These are phyloP conservation scores for Fraxinus floribunda DNA, from an alignment of 305 asterid genomes.

Conservation along the genomic window DNA sequence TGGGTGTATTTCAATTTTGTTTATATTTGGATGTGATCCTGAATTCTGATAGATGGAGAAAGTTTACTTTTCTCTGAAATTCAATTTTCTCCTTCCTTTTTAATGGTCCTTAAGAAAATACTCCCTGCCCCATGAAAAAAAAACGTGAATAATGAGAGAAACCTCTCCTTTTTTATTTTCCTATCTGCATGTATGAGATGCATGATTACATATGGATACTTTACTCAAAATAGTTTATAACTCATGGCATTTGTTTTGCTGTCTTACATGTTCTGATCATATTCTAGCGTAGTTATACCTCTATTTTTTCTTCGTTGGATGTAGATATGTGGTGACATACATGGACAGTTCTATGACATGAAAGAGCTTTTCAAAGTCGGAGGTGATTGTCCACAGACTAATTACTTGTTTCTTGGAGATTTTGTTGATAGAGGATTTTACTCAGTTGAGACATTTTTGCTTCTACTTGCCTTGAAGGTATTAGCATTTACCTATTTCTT, in stretches of 20 bases:
- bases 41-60: slow-evolving; percentile 1
- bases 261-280: slow-evolving; percentile 11
- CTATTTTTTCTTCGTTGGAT: slow-evolving; percentile 25
- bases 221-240: neutral
- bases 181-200: neutral
- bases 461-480: slow-evolving; percentile 94
- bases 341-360: slow-evolving; percentile 98
- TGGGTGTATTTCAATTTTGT: neutral
- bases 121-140: neutral
- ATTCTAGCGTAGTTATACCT: slow-evolving; percentile 1
- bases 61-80: neutral
- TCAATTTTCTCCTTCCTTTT: neutral
- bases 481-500: slow-evolving; percentile 21
- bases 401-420: slow-evolving; percentile 97
- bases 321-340: slow-evolving; percentile 98
- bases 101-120: neutral
- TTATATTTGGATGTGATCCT: neutral
- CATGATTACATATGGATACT: neutral
- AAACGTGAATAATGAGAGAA: neutral
- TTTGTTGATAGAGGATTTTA: slow-evolving; percentile 96
- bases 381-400: slow-evolving; percentile 91
- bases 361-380: slow-evolving; percentile 96
- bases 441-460: slow-evolving; percentile 96
- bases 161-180: neutral
- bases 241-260: neutral